Evolutionary conservation across 2,329 filamentous ascomycete species (phyloP).

Genomic region (Botrytis squamosa): DNA sequence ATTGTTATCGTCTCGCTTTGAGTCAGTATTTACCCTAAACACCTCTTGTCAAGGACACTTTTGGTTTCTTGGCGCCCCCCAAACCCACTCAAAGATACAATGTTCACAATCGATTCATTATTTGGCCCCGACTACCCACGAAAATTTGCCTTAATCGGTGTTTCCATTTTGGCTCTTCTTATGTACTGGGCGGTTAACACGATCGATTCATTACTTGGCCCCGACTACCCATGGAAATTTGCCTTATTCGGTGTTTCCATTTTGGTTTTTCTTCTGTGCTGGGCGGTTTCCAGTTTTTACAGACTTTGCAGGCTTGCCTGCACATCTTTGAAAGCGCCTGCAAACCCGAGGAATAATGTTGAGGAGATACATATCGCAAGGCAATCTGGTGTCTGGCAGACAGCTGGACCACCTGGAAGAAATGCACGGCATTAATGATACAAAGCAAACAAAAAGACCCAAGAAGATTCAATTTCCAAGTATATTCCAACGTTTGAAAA

Average conservation of each 20-base stretch:
- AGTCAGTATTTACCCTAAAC: neutral
- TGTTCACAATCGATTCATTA: neutral
- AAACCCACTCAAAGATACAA: neutral
- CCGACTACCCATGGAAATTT: neutral
- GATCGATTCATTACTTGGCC: neutral
- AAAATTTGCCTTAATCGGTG: no score
- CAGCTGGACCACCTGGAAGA: neutral
- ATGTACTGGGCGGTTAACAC: no score
- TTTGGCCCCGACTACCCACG: neutral
- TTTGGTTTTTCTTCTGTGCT: neutral
- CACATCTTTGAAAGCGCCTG: neutral
- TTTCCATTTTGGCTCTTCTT: no score
- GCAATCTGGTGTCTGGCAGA: neutral
- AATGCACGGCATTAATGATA: neutral
- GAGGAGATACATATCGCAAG: fast-evolving
- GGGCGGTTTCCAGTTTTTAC: no score
- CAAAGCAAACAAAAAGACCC: neutral
- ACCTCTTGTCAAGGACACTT: neutral
- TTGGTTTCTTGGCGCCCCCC: neutral
- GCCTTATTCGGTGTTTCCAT: neutral
- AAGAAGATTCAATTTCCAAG: neutral
- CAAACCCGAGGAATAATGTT: neutral
- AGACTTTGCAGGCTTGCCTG: no score
- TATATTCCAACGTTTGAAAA: neutral
- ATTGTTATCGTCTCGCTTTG: neutral